Evolutionary conservation across 306 rosid species (phyloP), one percentile per base, ranked within the genome.

Genomic region (Fragaria vesca): DNA sequence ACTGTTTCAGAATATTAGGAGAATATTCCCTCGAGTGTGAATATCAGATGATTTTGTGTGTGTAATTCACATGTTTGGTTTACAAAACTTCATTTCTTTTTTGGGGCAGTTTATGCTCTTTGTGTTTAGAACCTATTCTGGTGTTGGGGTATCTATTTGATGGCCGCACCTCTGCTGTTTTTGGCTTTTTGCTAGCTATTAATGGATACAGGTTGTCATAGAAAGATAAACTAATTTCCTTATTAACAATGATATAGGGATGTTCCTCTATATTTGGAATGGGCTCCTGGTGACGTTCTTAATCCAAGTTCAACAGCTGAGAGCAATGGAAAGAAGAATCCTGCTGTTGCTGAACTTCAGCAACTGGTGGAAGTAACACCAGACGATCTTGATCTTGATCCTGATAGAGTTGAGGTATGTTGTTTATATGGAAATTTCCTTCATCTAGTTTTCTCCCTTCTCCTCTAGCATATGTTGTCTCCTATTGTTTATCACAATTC

Each of bases 341-440:
- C 78, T 70, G 67, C 69, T 47, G 65, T 87, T 77, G 91, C 87
- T 81, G 94, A 84, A 81, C 83, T 75, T 73, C 89, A 92, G 86
- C 93, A 91, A 73, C 76, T 84, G 20, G 80, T 88, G 82, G 88
- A 87, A 72, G 89, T 85, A 86, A 69, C 90, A 80, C 58, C 85
- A 24, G 94, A 91, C 79, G 99, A 91, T 68, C 81, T 87, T 79
- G 99, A 91, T 68, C 81, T 86, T 74, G 99, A 95, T 84, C 91
- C 90, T 6, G 97, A 95, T 81, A 89, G 97, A 85, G 86, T 95
- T 54, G 93, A 95, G 99, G 99, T 95, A 78, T 80, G 91, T 28
- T 86, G 32, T 73, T 66, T 38, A n/a, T 30, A 28, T 73, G 66
- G 66, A 42, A 66, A 50, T 24, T 47, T 52, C 16, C 26, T 34